phyloP scores from a whole-genome alignment of 345 rosid genomes.

The Litchi chinensis region DNA sequence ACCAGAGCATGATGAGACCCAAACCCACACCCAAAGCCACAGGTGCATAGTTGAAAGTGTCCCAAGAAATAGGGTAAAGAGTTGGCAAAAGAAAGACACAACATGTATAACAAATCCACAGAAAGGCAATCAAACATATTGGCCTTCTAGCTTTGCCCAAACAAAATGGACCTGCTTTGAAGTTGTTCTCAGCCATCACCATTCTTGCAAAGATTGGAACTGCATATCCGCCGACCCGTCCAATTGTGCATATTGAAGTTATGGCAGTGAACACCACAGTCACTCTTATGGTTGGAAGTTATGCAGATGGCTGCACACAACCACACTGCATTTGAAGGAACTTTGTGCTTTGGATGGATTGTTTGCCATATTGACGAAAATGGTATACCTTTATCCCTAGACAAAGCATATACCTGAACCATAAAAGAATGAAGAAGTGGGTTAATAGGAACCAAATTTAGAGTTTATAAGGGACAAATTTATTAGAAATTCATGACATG shows the following conservation, averaged over 20 bases:
- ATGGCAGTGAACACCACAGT: constrained; percentile 62
- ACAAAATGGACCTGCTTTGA: constrained; percentile 63
- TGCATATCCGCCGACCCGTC: constrained; percentile 72
- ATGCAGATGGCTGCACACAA: constrained; percentile 59
- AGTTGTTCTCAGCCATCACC: constrained; percentile 60
- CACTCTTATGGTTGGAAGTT: constrained; percentile 53
- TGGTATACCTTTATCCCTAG: constrained; percentile 61
- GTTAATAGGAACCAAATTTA: background rate
- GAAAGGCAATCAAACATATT: constrained; percentile 51
- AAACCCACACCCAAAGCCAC: constrained; percentile 48
- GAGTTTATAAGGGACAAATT: no score
- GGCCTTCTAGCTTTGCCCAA: constrained; percentile 60
- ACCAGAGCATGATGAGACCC: constrained; percentile 59
- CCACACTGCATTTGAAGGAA: constrained; percentile 70
- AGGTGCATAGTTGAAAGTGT: constrained; percentile 62
- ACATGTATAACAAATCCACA: constrained; percentile 71
- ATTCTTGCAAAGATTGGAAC: constrained; percentile 64
- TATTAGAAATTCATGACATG: no score
- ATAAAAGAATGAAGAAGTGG: background rate
- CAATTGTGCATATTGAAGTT: constrained; percentile 65
- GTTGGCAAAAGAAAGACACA: constrained; percentile 61
- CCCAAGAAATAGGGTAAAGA: constrained; percentile 49
- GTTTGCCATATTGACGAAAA: constrained; percentile 55
- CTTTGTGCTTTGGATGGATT: constrained; percentile 60
- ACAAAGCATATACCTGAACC: constrained; percentile 52